Percentiles rank a stretch among this genome's conserved stretches.
Conservation (phyloP, 192 early-diverging fungal species). For the Irineochytrium annulatum region DNA sequence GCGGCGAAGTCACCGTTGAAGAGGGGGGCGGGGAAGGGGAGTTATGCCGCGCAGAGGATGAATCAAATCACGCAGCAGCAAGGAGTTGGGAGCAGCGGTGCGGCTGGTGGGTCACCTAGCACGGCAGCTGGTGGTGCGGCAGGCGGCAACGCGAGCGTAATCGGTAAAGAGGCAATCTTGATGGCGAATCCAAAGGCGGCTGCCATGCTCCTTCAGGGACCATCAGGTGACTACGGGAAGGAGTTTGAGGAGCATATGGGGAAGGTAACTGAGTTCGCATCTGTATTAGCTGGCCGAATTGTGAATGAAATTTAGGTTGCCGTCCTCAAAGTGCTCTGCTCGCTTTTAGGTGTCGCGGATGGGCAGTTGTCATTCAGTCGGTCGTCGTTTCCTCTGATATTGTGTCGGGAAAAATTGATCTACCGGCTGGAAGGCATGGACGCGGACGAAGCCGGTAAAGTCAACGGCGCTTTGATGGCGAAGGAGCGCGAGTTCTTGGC, state of each 20-base stretch:
- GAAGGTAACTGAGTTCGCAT: constrained; percentile 9
- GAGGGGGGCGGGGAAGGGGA: too few species aligned
- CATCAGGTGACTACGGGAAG: not conserved
- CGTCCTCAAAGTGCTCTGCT: constrained; percentile 17
- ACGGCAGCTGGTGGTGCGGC: too few species aligned
- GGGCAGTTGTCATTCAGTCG: constrained; percentile 23
- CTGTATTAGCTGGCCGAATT: not conserved
- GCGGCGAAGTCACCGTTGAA: too few species aligned
- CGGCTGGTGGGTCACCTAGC: not conserved
- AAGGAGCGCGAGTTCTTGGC: constrained; percentile 18
- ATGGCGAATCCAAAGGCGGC: constrained; percentile 4
- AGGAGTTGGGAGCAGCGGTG: not conserved
- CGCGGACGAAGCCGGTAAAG: constrained; percentile 8
- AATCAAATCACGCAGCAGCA: not conserved
- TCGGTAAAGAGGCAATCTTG: not conserved
- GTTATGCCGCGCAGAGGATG: not conserved
- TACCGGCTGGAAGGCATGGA: constrained; percentile 16
- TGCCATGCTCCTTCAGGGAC: not conserved
- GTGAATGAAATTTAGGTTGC: constrained; percentile 12
- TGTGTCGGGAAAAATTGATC: constrained; percentile 22
- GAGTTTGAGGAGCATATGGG: constrained; percentile 20
- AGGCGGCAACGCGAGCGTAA: too few species aligned
- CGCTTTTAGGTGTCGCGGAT: constrained; percentile 23
- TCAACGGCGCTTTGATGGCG: not conserved
- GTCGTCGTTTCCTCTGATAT: constrained; percentile 3